Base-by-base conservation (phyloP, 805 yeast species). In the Teunomyces funiuensis region DNA sequence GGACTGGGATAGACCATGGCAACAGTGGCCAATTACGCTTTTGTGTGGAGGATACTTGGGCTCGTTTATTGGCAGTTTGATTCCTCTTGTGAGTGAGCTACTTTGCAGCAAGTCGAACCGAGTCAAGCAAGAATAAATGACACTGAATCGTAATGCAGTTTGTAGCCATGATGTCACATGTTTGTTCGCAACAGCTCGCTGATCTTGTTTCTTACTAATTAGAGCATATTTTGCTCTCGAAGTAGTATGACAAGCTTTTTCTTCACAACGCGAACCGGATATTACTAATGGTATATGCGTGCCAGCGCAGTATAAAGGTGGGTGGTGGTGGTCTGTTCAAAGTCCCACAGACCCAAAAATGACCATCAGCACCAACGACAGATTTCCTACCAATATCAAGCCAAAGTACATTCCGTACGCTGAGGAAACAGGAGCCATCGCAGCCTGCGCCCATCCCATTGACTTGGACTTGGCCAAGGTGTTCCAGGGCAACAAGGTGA, bases 1-100 rank as follows among this genome's bases (percentile, higher is more conserved):
- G 44, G 99, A 91, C 62, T 91, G 99, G 99, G 99, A 91, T 60
- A 75, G 98, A 53, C 87, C 85, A 18, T 91, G 99, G 99, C 99
- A 91, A 63, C 76, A 73, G 40, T 91, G 97, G 95, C 99, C 99
- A 5, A 78, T 88, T 40, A 91, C 98, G 0, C 73, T 91, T 31
- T 69, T 91, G 10, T 72, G 77, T 6, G 97, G 98, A 2, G 81
- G 82, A 0, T 88, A 87, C 53, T 23, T 71, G 0, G 97, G 97
- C n/a, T 77, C 82, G 2, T 69, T 80, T 20, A 51, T 76, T 2
- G 97, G 95, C 3, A 72, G 79, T 2, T 16, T 53, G 2, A 26
- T 55, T 13, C 40, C 28, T 5, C 28, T 33, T 22, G 17, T 22
- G 7, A 31, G 23, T 7, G 34, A 19, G 15, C 25, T 19, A 2